phyloP scores from a whole-genome alignment of 169 alveolate species.

The Cryptosporidium sp. region DNA sequence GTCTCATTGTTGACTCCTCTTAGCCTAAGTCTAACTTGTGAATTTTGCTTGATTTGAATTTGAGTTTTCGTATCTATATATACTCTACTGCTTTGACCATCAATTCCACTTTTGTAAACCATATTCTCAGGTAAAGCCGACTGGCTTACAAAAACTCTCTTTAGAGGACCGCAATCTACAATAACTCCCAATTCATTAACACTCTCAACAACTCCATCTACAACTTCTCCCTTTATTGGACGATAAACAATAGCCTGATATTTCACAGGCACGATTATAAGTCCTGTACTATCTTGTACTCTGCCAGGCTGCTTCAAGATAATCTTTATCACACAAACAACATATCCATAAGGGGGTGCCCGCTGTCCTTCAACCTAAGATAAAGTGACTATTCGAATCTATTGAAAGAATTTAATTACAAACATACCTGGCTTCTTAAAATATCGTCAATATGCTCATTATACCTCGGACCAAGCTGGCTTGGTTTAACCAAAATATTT shows the following conservation, averaged over 20 bases:
- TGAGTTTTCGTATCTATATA: conserved; percentile 88
- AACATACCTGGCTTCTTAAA: conserved; percentile 83
- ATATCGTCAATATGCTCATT: conserved; percentile 88
- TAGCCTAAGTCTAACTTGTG: conserved; percentile 88
- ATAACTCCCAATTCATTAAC: conserved; percentile 91
- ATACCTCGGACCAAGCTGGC: conserved; percentile 91
- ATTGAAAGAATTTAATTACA: neutral
- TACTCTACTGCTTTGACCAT: conserved; percentile 23
- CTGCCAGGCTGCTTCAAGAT: conserved; percentile 89
- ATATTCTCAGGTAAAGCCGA: conserved; percentile 89
- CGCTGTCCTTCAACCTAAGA: conserved; percentile 89
- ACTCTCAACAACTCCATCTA: conserved; percentile 91
- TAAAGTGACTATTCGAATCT: neutral
- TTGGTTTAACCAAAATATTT: conserved; percentile 88
- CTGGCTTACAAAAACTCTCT: conserved; percentile 89
- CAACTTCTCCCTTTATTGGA: conserved; percentile 91
- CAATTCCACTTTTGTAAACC: conserved; percentile 81
- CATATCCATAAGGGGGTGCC: conserved; percentile 85
- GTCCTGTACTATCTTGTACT: conserved; percentile 93
- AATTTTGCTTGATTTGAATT: conserved; percentile 85
- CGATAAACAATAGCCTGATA: conserved; percentile 91
- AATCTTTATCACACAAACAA: conserved; percentile 90
- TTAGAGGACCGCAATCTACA: conserved; percentile 93
- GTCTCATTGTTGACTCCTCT: conserved; percentile 91
- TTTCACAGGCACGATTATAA: conserved; percentile 90